Evolutionary conservation across 1,139 yeast species (phyloP).

Genomic region (Lodderomyces elongisporus): DNA sequence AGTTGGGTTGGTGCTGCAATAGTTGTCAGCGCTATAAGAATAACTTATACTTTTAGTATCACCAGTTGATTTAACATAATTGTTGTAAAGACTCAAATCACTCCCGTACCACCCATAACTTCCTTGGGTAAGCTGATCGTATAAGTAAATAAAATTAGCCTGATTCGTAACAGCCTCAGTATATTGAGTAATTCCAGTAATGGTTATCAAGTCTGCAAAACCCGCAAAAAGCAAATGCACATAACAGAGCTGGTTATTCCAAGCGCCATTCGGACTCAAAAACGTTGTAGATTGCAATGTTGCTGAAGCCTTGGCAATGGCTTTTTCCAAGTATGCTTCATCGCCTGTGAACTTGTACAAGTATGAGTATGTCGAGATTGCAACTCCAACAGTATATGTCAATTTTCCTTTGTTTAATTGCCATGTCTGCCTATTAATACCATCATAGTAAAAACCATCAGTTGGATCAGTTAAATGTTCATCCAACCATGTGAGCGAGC

Average conservation of each 20-base stretch:
- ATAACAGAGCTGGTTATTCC: slow-evolving; percentile 24
- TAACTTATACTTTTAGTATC: slow-evolving; percentile 3
- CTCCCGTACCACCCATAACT: slow-evolving; percentile 14
- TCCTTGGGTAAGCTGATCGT: slow-evolving; percentile 16
- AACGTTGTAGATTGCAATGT: slow-evolving; percentile 15
- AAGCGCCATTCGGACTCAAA: slow-evolving; percentile 21
- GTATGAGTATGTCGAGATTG: slow-evolving; percentile 29
- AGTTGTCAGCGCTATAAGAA: slow-evolving; percentile 9
- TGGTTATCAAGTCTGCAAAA: slow-evolving; percentile 18
- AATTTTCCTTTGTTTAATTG: slow-evolving; percentile 27
- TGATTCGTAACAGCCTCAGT: slow-evolving; percentile 19
- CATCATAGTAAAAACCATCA: slow-evolving; percentile 25
- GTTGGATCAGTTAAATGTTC: slow-evolving; percentile 20
- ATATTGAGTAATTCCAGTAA: slow-evolving; percentile 11
- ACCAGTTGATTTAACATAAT: slow-evolving; percentile 9
- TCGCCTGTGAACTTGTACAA: slow-evolving; percentile 17
- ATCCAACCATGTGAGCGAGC: slow-evolving; percentile 21
- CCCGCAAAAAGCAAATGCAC: slow-evolving; percentile 24
- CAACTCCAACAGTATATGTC: slow-evolving; percentile 33
- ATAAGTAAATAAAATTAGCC: slow-evolving; percentile 18
- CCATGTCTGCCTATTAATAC: slow-evolving; percentile 13
- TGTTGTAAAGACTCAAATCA: slow-evolving; percentile 8
- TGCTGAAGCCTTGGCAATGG: slow-evolving; percentile 9
- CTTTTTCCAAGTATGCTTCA: slow-evolving; percentile 13
- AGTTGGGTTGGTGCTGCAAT: slow-evolving; percentile 13